Percentiles rank a stretch among this genome's conserved stretches.
Evolutionary conservation across 306 rosid species (phyloP).

Genomic region (Lathyrus tuberosus): DNA sequence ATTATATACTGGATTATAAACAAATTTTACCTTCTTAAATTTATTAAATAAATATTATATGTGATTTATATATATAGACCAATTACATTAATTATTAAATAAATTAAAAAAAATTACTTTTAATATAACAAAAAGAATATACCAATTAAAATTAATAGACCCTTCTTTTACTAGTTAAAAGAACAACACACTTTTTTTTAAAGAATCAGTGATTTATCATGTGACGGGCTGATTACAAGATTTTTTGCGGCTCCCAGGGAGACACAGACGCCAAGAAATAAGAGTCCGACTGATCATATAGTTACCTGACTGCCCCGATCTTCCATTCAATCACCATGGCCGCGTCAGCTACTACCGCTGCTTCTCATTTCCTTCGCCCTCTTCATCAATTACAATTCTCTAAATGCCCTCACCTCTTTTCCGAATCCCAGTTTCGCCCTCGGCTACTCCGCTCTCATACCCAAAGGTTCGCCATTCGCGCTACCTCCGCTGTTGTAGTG

Average conservation of each 20-base stretch:
- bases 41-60: too few species aligned
- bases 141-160: too few species aligned
- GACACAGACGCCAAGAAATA: not conserved
- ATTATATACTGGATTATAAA: too few species aligned
- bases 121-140: too few species aligned
- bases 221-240: not conserved
- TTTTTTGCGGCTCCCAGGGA: not conserved
- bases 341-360: constrained; percentile 30
- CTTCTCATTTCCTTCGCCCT: constrained; percentile 45
- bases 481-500: constrained; percentile 48
- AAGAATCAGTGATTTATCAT: too few species aligned
- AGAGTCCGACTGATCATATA: not conserved
- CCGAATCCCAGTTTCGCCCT: constrained; percentile 45
- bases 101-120: too few species aligned
- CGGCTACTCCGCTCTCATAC: constrained; percentile 16
- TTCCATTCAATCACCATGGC: constrained; percentile 25
- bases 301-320: not conserved
- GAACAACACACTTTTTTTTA: too few species aligned
- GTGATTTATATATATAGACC: too few species aligned
- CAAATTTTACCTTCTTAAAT: too few species aligned
- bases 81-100: too few species aligned
- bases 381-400: constrained; percentile 42
- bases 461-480: constrained; percentile 43
- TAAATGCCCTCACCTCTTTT: constrained; percentile 45
- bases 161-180: too few species aligned